Percentiles rank a stretch among this genome's conserved stretches.
Evolutionary conservation across 345 rosid genomes (phyloP).

Genomic region (Boechera divaricarpa): DNA sequence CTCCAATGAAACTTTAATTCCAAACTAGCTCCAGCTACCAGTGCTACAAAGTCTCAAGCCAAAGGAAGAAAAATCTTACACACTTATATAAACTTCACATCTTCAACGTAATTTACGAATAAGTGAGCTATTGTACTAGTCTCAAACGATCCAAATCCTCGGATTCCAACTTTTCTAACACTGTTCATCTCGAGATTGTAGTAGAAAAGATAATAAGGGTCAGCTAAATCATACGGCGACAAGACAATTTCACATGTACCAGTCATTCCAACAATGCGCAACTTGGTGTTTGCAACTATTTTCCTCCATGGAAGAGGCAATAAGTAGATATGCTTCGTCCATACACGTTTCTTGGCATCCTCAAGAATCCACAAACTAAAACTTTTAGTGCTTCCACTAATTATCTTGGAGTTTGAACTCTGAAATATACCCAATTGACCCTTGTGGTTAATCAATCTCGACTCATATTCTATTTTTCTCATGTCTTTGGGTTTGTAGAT

Average conservation of each 20-base stretch:
- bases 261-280: conserved; percentile 13
- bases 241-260: conserved; percentile 1
- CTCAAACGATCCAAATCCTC: background rate
- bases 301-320: background rate
- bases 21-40: background rate
- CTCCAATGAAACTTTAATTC: background rate
- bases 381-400: background rate
- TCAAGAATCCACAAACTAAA: background rate
- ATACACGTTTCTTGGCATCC: background rate
- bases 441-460: background rate
- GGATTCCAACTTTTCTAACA: background rate
- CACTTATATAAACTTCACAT: background rate
- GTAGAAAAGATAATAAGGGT: background rate
- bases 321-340: background rate
- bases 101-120: background rate
- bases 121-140: background rate
- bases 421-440: background rate
- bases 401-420: background rate
- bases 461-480: background rate
- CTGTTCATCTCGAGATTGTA: background rate
- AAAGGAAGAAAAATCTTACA: background rate
- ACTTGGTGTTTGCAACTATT: background rate
- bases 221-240: background rate
- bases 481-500: background rate
- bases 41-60: background rate